Percentiles rank a stretch among this genome's conserved stretches.
These are phyloP conservation scores for Pseudoperonospora humuli DNA, from an alignment of 352 stramenopile genomes.

Conservation along the genomic window DNA sequence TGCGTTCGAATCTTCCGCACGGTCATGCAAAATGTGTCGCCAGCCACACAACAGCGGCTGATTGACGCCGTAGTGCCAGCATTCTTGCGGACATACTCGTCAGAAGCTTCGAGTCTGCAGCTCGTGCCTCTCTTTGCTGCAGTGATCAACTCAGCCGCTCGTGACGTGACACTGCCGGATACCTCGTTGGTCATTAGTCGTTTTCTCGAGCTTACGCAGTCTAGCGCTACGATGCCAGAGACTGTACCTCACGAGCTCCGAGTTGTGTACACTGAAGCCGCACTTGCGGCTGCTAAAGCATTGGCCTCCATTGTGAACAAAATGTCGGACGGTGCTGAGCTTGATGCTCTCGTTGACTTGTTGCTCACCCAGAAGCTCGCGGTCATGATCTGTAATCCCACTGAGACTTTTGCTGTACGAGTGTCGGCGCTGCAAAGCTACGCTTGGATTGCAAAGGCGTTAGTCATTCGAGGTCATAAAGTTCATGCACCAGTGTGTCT, in stretches of 20 bases:
- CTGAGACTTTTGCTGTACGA: conserved; percentile 32
- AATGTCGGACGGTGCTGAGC: conserved; percentile 73
- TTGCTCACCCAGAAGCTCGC: conserved; percentile 63
- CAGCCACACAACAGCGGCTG: conserved; percentile 53
- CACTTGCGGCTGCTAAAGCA: conserved; percentile 61
- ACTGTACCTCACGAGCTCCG: conserved; percentile 22
- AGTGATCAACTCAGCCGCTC: conserved; percentile 70
- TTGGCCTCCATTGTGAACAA: conserved; percentile 85
- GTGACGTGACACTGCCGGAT: conserved; percentile 46
- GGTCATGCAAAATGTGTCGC: conserved; percentile 69
- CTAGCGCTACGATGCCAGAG: conserved; percentile 9
- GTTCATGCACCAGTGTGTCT: conserved; percentile 59
- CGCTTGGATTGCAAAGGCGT: conserved; percentile 74
- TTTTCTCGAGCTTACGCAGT: conserved; percentile 70
- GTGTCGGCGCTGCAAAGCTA: conserved; percentile 76
- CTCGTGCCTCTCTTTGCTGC: conserved; percentile 69
- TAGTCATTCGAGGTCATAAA: conserved; percentile 73
- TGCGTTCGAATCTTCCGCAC: conserved; percentile 61
- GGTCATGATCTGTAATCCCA: conserved; percentile 37
- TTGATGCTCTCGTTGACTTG: conserved; percentile 64
- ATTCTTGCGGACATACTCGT: conserved; percentile 45
- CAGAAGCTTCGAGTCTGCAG: conserved; percentile 35
- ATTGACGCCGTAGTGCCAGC: conserved; percentile 45
- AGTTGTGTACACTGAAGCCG: conserved; percentile 39
- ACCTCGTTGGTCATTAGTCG: conserved; percentile 66